Evolutionary conservation across 2,329 filamentous ascomycete genomes (phyloP).

Genomic region (Diaporthe destruens): DNA sequence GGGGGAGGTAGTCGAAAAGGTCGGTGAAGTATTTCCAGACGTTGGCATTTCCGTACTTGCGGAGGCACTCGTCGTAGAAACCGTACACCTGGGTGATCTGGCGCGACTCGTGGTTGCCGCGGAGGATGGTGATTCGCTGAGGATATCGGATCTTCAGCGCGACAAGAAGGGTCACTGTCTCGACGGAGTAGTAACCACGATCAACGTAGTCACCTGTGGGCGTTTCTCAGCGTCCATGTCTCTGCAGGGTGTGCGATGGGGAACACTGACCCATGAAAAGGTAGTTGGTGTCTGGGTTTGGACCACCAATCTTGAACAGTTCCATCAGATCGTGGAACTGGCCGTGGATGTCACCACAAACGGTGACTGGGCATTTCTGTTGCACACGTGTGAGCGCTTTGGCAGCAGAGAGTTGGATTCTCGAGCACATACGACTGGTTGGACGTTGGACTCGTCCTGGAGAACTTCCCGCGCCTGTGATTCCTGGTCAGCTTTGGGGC

Average conservation of each 20-base stretch:
- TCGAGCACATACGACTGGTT: constrained; percentile 84
- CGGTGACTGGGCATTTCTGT: constrained; percentile 97
- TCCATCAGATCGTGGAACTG: constrained; percentile 99
- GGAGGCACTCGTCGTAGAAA: constrained; percentile 98
- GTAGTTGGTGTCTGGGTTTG: constrained; percentile 98
- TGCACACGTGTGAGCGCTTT: constrained; percentile 48
- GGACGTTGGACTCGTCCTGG: constrained; percentile 97
- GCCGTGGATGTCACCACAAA: constrained; percentile 98
- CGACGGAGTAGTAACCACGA: constrained; percentile 98
- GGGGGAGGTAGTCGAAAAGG: constrained; percentile 97
- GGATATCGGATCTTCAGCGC: constrained; percentile 98
- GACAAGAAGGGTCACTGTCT: constrained; percentile 96
- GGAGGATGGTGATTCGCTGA: constrained; percentile 96
- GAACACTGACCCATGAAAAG: constrained; percentile 89
- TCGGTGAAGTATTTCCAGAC: constrained; percentile 99
- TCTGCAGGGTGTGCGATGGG: neutral
- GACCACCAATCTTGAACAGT: constrained; percentile 98
- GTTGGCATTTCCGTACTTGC: constrained; percentile 98
- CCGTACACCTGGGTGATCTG: constrained; percentile 99
- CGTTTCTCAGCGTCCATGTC: constrained; percentile 31
- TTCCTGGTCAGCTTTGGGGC: constrained; percentile 50
- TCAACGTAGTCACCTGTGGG: constrained; percentile 92
- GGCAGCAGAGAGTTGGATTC: neutral
- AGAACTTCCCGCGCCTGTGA: constrained; percentile 90
- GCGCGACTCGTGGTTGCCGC: constrained; percentile 98